A percentile compares a stretch with the other conserved stretches of the same genome.
Conservation (phyloP, 2,329 filamentous ascomycete species). For the Chalaropsis ovoidea region DNA sequence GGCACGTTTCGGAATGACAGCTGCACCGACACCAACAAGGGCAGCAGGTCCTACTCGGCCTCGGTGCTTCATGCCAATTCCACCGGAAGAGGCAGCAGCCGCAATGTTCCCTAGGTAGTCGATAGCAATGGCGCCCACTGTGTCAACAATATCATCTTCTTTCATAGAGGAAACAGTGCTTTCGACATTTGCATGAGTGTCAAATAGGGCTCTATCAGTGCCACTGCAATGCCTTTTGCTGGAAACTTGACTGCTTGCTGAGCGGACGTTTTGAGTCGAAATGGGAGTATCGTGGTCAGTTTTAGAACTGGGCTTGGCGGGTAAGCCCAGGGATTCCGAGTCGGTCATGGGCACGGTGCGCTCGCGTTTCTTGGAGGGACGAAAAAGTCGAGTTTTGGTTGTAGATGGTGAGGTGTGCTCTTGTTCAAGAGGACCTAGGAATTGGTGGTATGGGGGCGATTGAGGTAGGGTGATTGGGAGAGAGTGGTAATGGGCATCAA, state of each 20-base stretch:
- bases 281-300: neutral
- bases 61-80: slow-evolving; percentile 95
- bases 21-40: slow-evolving; percentile 80
- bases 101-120: slow-evolving; percentile 80
- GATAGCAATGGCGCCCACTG: slow-evolving; percentile 89
- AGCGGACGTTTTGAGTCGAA: neutral
- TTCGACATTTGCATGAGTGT: slow-evolving; percentile 2
- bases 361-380: slow-evolving; percentile 14
- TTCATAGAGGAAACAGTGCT: slow-evolving; percentile 11
- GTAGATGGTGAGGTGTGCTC: neutral
- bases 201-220: neutral
- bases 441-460: neutral
- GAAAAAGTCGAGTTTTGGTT: slow-evolving; percentile 3
- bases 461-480: slow-evolving; percentile 17
- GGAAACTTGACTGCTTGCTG: neutral
- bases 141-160: slow-evolving; percentile 65
- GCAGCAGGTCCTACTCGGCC: slow-evolving; percentile 88
- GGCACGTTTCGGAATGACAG: slow-evolving; percentile 67
- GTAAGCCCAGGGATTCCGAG: neutral
- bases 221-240: slow-evolving; percentile 20
- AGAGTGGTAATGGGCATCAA: slow-evolving; percentile 23
- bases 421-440: neutral
- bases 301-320: neutral
- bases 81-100: slow-evolving; percentile 88
- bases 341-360: neutral